Evolutionary conservation across 345 rosid genomes (phyloP).

Genomic region (Carallia pectinifolia): DNA sequence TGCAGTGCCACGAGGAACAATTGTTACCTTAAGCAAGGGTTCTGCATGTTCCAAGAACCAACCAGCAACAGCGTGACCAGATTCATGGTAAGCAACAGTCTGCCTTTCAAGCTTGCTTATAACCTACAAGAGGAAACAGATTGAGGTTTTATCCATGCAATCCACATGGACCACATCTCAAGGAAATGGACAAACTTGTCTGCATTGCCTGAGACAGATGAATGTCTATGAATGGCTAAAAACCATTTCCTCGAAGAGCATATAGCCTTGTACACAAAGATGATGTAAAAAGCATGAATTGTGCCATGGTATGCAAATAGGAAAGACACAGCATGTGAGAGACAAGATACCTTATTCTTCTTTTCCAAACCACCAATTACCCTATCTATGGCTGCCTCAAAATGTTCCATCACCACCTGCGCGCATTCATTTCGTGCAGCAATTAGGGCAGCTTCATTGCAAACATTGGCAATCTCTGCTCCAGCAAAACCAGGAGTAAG

Average conservation of each 20-base stretch:
- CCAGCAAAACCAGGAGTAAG: conserved; percentile 98
- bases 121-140: conserved; percentile 39
- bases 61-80: conserved; percentile 93
- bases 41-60: conserved; percentile 98
- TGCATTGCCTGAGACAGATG: background rate
- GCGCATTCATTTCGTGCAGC: conserved; percentile 68
- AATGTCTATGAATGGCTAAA: background rate
- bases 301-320: background rate
- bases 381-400: conserved; percentile 94
- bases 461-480: conserved; percentile 93
- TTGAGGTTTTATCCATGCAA: background rate
- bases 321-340: background rate
- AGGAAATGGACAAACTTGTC: background rate
- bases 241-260: background rate
- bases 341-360: conserved; percentile 69
- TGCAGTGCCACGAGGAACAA: conserved; percentile 96
- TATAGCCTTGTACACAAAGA: background rate
- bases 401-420: conserved; percentile 69
- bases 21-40: conserved; percentile 92
- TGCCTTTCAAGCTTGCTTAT: conserved; percentile 88
- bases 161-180: background rate
- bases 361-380: conserved; percentile 98
- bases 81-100: conserved; percentile 94
- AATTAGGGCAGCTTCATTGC: conserved; percentile 93
- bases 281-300: background rate